Base-by-base conservation (phyloP, 352 stramenopile species). In the Phytophthora macrochlamydospora region DNA sequence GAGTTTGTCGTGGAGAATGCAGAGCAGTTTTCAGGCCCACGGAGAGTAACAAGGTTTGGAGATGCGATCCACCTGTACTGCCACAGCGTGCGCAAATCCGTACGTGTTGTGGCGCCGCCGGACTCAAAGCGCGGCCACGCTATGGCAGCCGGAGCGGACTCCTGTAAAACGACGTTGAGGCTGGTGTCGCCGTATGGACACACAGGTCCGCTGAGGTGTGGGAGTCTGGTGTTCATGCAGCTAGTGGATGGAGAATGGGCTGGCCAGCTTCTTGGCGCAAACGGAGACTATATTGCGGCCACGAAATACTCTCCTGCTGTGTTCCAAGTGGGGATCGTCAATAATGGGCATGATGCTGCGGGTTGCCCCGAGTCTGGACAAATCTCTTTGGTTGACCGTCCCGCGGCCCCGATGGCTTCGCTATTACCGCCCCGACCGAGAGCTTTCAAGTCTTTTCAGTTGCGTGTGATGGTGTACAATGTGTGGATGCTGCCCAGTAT, bases 401-500 rank as follows among this genome's bases (percentile, higher is more conserved):
- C 45, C 18, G 13, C 8, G 48, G 46, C 48, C 12, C 59, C 51
- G 7, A 11, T n/a, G 18, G 18, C 54, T 24, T 37, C 35, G 12
- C 24, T 28, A 2, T 40, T 55, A 30, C 3, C 40, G 5, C 28
- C 59, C 1, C 56, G 29, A 18, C 49, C 38, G 7, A 18, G 32
- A n/a, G 30, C 50, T 9, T 40, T 40, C 28, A 46, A 48, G 6
- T 51, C 78, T 1, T 84, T 88, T 46, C 64, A 68, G 24, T 63
- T 92, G 18, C 81, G 83, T 6, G 67, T 90, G 24, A 81, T 88
- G 78, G 73, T 78, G 11, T 92, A 92, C 72, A 92, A 92, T 49
- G 80, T 92, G 14, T 92, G 83, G 83, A 58, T 92, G 8, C 56
- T 92, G 30, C 83, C 83, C 2, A 78, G 76, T 53, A 78, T 90